Evolutionary conservation across 2,329 filamentous ascomycete genomes (phyloP).

Genomic region (Cercospora canescens): DNA sequence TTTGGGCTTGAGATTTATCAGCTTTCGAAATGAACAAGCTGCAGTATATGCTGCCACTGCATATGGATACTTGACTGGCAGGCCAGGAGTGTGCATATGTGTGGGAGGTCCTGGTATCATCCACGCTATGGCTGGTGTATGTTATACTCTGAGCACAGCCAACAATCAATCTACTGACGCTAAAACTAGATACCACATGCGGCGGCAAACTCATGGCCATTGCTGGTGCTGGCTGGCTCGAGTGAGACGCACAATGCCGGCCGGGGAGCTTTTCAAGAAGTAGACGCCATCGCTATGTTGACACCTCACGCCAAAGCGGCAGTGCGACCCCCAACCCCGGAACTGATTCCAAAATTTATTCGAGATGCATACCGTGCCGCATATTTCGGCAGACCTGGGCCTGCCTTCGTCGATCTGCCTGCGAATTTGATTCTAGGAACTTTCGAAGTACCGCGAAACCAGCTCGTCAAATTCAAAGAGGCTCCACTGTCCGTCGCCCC

Average conservation of each 20-base stretch:
- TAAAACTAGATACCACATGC: slow-evolving; percentile 35
- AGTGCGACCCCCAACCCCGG: slow-evolving; percentile 46
- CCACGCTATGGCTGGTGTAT: slow-evolving; percentile 58
- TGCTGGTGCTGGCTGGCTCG: slow-evolving; percentile 57
- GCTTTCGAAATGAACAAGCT: slow-evolving; percentile 61
- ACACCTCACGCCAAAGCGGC: slow-evolving; percentile 54
- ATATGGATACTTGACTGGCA: slow-evolving; percentile 60
- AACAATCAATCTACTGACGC: not conserved
- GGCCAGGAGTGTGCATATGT: slow-evolving; percentile 58
- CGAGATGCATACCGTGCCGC: slow-evolving; percentile 54
- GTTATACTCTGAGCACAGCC: slow-evolving; percentile 19
- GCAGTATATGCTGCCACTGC: slow-evolving; percentile 59
- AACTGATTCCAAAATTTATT: slow-evolving; percentile 50
- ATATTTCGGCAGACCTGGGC: slow-evolving; percentile 56
- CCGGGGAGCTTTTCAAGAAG: slow-evolving; percentile 59
- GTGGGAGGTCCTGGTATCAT: slow-evolving; percentile 61
- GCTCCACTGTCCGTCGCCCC: slow-evolving; percentile 49
- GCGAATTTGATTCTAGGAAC: slow-evolving; percentile 55
- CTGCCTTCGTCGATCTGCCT: slow-evolving; percentile 56
- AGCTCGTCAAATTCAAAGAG: slow-evolving; percentile 24
- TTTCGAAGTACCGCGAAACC: slow-evolving; percentile 26
- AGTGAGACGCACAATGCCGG: slow-evolving; percentile 53
- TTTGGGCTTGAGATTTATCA: slow-evolving; percentile 59
- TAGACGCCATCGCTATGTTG: slow-evolving; percentile 56
- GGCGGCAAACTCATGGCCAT: slow-evolving; percentile 56